Evolutionary conservation across 805 yeast genomes (phyloP).

Genomic region (Pichia kluyveri): DNA sequence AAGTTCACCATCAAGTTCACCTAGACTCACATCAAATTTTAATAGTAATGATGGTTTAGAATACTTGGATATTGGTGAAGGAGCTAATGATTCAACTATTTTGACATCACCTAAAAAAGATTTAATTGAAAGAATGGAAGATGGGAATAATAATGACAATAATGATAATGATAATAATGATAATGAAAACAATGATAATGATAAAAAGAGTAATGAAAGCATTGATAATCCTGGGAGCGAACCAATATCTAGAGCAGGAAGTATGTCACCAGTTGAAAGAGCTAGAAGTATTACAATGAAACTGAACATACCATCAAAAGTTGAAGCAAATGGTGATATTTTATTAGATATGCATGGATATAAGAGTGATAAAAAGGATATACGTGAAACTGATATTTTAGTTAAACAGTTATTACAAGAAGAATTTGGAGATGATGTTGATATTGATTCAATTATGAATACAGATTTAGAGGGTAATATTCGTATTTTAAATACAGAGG

Average conservation of each 20-base stretch:
- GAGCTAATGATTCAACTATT: constrained; percentile 9
- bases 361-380: constrained; percentile 74
- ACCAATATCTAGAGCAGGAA: not conserved
- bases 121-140: not conserved
- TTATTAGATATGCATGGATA: constrained; percentile 93
- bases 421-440: constrained; percentile 54
- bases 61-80: constrained; percentile 37
- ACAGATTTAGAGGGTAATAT: constrained; percentile 64
- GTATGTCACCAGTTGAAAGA: constrained; percentile 33
- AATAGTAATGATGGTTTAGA: constrained; percentile 38
- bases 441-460: constrained; percentile 35
- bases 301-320: constrained; percentile 76
- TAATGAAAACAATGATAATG: not conserved
- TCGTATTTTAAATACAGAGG: constrained; percentile 33
- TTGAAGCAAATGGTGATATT: constrained; percentile 84
- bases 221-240: not conserved
- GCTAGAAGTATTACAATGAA: constrained; percentile 57
- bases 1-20: constrained; percentile 42
- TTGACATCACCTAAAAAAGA: not conserved
- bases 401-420: constrained; percentile 66
- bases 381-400: constrained; percentile 66
- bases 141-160: too few species aligned
- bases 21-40: constrained; percentile 3
- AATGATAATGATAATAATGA: too few species aligned
- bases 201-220: not conserved